phyloP scores from a whole-genome alignment of 345 rosid genomes.

The Murraya koenigii region DNA sequence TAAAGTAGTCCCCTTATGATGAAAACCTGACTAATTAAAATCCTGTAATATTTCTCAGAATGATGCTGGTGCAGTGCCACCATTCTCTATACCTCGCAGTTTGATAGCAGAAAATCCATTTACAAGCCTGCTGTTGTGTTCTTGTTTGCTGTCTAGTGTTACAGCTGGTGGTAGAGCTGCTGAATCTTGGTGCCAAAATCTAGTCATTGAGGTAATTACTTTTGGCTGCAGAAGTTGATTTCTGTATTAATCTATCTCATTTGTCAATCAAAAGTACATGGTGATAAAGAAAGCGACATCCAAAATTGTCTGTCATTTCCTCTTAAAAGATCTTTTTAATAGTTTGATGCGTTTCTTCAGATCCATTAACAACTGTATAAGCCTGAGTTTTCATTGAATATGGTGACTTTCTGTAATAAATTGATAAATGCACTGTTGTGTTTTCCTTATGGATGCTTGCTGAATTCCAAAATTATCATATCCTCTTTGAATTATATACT shows the following conservation, averaged over 20 bases:
- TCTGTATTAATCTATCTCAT: neutral
- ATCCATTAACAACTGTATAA: neutral
- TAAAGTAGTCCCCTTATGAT: neutral
- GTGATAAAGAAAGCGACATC: neutral
- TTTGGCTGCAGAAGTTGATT: conserved; percentile 5
- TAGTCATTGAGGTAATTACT: conserved; percentile 69
- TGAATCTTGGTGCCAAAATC: conserved; percentile 76
- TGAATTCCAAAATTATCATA: neutral
- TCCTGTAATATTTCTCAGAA: conserved; percentile 48
- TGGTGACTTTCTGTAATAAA: neutral
- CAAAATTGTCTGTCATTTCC: neutral
- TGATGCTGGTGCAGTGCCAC: conserved; percentile 72
- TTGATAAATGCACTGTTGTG: neutral
- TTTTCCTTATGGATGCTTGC: neutral
- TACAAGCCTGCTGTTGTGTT: conserved; percentile 79
- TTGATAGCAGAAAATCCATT: conserved; percentile 90
- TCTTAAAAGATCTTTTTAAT: neutral
- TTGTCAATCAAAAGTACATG: neutral
- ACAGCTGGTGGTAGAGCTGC: conserved; percentile 37
- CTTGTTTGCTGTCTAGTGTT: conserved; percentile 40
- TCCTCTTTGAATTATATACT: neutral
- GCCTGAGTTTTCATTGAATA: neutral
- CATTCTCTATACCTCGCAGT: conserved; percentile 68
- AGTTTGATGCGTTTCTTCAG: neutral
- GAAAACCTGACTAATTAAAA: conserved; percentile 19